Percentiles rank a stretch among this genome's conserved stretches.
Evolutionary conservation across 257 asterid species (phyloP).

Genomic region (Handroanthus guayacan): DNA sequence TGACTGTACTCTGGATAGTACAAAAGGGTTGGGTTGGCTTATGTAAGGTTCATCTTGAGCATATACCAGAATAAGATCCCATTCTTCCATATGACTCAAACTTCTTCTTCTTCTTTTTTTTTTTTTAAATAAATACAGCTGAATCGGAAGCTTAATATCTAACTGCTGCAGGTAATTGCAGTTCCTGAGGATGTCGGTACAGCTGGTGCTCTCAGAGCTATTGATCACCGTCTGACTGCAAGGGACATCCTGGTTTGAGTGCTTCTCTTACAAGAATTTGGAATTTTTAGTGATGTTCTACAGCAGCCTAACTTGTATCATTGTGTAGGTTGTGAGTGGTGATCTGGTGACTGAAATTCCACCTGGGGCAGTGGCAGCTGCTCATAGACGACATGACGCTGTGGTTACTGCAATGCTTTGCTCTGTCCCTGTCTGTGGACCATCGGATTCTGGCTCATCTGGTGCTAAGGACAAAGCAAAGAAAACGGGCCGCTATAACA

Average conservation of each 20-base stretch:
- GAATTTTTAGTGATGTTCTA: constrained; percentile 23
- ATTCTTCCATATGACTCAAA: no score
- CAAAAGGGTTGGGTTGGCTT: constrained; percentile 15
- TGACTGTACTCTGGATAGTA: constrained; percentile 7
- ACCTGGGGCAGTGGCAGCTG: constrained; percentile 95
- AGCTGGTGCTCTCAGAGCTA: constrained; percentile 95
- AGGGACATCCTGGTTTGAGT: constrained; percentile 82
- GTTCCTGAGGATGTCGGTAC: constrained; percentile 97
- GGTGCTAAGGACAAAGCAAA: constrained; percentile 92
- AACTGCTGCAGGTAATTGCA: constrained; percentile 79
- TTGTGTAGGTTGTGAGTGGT: constrained; percentile 90
- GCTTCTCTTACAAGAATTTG: constrained; percentile 28
- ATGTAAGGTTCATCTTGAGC: background rate
- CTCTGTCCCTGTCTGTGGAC: constrained; percentile 85
- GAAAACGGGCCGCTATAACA: constrained; percentile 75
- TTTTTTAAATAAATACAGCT: background rate
- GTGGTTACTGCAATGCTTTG: constrained; percentile 97
- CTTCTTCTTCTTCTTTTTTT: no score
- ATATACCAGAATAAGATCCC: no score
- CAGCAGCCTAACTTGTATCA: constrained; percentile 36
- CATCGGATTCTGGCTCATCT: constrained; percentile 84
- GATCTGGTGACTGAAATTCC: constrained; percentile 92
- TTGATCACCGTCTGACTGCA: constrained; percentile 84
- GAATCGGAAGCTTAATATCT: constrained; percentile 17
- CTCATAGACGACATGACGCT: constrained; percentile 93